Percentiles rank a stretch among this genome's conserved stretches.
Conservation (phyloP, 805 yeast genomes). For the Ogataea glucozyma region DNA sequence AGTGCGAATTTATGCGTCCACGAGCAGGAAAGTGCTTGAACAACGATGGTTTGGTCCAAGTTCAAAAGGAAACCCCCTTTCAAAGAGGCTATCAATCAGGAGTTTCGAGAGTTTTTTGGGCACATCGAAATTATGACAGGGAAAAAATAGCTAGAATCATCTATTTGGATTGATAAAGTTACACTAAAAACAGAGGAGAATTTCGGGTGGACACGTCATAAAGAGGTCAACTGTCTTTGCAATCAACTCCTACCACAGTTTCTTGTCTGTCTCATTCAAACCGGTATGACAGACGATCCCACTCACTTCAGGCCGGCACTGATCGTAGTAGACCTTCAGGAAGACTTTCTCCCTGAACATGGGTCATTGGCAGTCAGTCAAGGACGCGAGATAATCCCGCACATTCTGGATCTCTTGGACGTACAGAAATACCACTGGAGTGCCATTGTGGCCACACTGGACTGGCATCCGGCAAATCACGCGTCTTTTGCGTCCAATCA, state of each 20-base stretch:
- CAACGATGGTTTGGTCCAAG: too few relatives aligned
- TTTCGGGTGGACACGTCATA: too few relatives aligned
- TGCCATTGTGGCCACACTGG: conserved; percentile 71
- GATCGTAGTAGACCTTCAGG: conserved; percentile 77
- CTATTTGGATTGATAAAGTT: neutral
- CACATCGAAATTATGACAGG: neutral
- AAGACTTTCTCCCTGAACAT: conserved; percentile 77
- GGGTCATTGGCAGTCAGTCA: conserved; percentile 75
- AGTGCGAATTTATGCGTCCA: too few relatives aligned
- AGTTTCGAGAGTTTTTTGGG: conserved; percentile 5
- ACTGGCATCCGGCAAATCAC: conserved; percentile 86
- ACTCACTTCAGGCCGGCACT: conserved; percentile 49
- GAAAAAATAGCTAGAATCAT: neutral
- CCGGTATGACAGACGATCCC: neutral
- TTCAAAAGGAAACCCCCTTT: neutral
- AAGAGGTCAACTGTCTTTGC: too few relatives aligned
- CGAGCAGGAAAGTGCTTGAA: too few relatives aligned
- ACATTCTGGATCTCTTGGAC: conserved; percentile 49
- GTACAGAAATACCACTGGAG: conserved; percentile 52
- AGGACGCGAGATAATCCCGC: conserved; percentile 60
- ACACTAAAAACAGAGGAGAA: neutral
- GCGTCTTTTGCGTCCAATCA: conserved; percentile 80
- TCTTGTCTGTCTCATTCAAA: neutral
- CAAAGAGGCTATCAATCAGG: conserved; percentile 6
- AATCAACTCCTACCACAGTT: too few relatives aligned